Percentiles rank a stretch among this genome's conserved stretches.
Evolutionary conservation across 2,329 filamentous ascomycete genomes (phyloP).

Genomic region (Cephalotrichum gorgonifer): DNA sequence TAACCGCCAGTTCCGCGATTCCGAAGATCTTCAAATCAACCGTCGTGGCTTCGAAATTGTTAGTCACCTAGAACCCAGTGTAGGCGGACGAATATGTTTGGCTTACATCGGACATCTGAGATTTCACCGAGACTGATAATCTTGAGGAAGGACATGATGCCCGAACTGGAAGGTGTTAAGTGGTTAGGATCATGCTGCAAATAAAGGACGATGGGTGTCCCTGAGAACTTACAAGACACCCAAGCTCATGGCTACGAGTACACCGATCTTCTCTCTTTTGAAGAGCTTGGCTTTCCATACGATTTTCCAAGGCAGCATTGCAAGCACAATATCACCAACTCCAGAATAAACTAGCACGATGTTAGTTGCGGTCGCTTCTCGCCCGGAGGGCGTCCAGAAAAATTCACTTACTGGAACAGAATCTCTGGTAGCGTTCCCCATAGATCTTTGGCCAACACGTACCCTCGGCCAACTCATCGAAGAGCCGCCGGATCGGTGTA

Average conservation of each 20-base stretch:
- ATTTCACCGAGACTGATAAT: constrained; percentile 9
- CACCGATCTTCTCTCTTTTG: not conserved
- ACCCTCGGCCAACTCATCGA: not conserved
- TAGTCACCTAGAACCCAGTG: constrained; percentile 2
- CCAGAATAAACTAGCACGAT: not conserved
- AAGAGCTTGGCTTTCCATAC: not conserved
- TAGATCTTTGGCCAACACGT: not conserved
- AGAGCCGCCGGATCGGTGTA: not conserved
- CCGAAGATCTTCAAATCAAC: constrained; percentile 11
- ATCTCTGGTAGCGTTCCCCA: constrained; percentile 1
- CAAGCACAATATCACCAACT: not conserved
- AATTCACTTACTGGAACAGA: constrained; percentile 6
- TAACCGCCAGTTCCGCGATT: constrained; percentile 10
- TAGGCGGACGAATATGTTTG: not conserved
- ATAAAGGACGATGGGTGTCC: not conserved
- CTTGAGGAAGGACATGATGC: constrained; percentile 17
- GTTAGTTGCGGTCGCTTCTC: not conserved
- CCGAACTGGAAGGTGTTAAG: constrained; percentile 16
- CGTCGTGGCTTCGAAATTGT: constrained; percentile 5
- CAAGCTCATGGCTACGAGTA: not conserved
- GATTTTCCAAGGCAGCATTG: not conserved
- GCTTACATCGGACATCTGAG: not conserved
- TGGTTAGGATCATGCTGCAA: not conserved
- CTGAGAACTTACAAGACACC: not conserved
- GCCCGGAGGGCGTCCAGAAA: too few relatives aligned